phyloP scores from a whole-genome alignment of 2,329 filamentous ascomycete genomes.

The Malbranchea cinnamomea region DNA sequence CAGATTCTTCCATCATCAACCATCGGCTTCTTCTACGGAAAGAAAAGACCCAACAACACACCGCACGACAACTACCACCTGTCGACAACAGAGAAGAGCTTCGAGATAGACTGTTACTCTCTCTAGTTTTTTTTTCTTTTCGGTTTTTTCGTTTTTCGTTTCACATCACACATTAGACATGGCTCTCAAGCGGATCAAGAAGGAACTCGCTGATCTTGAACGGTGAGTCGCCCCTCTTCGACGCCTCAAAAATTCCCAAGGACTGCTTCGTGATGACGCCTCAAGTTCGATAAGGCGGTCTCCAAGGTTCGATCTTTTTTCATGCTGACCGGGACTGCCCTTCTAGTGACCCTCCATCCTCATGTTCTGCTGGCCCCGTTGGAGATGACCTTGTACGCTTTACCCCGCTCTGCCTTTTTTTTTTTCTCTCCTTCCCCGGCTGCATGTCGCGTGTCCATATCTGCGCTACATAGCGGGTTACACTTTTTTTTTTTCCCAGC shows the following conservation, averaged over 20 bases:
- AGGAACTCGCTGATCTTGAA: conserved; percentile 38
- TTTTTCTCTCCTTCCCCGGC: too few relatives aligned
- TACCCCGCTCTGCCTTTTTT: conserved; percentile 13
- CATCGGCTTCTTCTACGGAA: too few relatives aligned
- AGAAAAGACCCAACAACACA: too few relatives aligned
- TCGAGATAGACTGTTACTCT: not conserved
- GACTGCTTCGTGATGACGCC: conserved; percentile 10
- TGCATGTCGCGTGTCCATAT: conserved; percentile 3
- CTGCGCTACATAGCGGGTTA: conserved; percentile 17
- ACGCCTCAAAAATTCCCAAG: too few relatives aligned
- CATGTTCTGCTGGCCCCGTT: conserved; percentile 92
- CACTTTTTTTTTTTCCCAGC: too few relatives aligned
- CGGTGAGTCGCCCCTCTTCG: conserved; percentile 26
- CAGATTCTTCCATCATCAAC: too few relatives aligned
- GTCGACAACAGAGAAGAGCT: not conserved
- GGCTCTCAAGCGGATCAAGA: conserved; percentile 40
- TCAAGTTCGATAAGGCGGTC: too few relatives aligned
- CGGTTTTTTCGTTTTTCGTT: conserved; percentile 1
- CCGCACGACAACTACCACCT: not conserved
- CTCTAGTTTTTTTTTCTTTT: conserved; percentile 1
- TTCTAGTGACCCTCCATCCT: conserved; percentile 85
- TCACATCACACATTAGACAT: conserved; percentile 19
- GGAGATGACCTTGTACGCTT: conserved; percentile 90
- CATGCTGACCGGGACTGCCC: too few relatives aligned
- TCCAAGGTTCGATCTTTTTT: too few relatives aligned